Evolutionary conservation across 371 early-diverging fungal species (phyloP), one percentile per base, ranked within the genome.

Genomic region (Syncephalastrum racemosum): DNA sequence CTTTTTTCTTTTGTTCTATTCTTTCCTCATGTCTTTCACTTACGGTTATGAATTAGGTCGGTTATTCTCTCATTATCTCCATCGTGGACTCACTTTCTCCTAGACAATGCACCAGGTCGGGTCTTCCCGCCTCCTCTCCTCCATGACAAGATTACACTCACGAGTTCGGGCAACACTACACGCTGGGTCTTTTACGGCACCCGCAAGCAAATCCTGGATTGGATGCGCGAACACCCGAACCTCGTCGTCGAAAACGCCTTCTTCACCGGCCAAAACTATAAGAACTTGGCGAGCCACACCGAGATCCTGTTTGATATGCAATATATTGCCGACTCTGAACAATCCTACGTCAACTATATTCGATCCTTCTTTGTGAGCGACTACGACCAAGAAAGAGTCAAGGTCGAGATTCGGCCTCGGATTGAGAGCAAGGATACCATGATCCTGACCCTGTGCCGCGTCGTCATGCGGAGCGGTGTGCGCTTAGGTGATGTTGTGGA

Each of bases 111-210:
- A n/a, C 55, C 65, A 4, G 75, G 66, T 13, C 68, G 67, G 42
- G 54, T 77, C 2, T 59, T 77, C 39, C 51, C 65, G 16, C 78
- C 78, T 19, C 78, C 78, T 0, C 54, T 70, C 18, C 67, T 74
- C 4, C 56, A 58, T 18, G 60, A 69, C 13, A 74, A 70, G 40
- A 64, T 77, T 15, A 65, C 74, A 19, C 52, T 77, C 7, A 55
- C 75, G 3, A 70, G 68, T 18, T 62, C 62, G 19, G 66, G 64
- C 15, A 72, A 64, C 42, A 74, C 70, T 0, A 62, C 66, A n/a
- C 65, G 66, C 3, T 77, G 72, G 72, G 61, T 68, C 2, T 77
- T 77, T 27, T 68, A 67, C 46, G 78, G 78, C 27, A 77, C 75
- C n/a, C 66, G 78, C 40, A 59, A 64, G 16, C 65, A 73, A 8